Base-by-base conservation (phyloP, 2,329 filamentous ascomycete species). In the Venturia asperata region DNA sequence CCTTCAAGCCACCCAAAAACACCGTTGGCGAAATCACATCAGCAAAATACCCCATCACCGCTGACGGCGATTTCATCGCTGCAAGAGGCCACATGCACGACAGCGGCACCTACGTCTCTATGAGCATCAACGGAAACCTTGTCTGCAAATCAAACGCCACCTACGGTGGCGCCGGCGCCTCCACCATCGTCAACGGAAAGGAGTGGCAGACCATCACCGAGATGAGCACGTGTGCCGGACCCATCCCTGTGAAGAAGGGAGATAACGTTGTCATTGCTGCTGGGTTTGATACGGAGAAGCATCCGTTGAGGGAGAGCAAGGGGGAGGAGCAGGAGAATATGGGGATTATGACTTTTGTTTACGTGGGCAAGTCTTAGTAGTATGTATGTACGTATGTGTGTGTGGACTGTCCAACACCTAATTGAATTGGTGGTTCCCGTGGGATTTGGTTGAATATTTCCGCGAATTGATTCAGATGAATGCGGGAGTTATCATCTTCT, bases 271-370 rank as follows among this genome's bases (percentile, higher is more conserved):
- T 39, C 19, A 42, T 60, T 42, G 27, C 30, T 37, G 56, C 30
- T n/a, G 39, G 30, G 9, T 60, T 39, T 19, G 56, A 60, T 37
- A 60, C 56, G 1, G n/a, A 60, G 30, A 24, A 37, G n/a, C 56
- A 60, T 60, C 56, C 56, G 30, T 19, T 60, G 24, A 24, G 47
- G 21, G 47, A 52, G 24, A 24, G 21, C 10, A 52, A 64, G 34
- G 62, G 62, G 17, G 62, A 64, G 34, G 62, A 39, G 11, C 62
- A 64, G 34, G 62, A 56, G 47, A 45, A 24, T n/a, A 64, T 64
- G 62, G 62, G 43, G 27, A 64, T 64, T 17, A 64, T 64, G 62
- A 64, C 61, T 47, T 63, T 43, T 47, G 61, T 63, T n/a, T 63
- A n/a, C 30, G 61, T 63, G 6, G 47, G 47, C 7, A 27, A 52